Percentiles rank a stretch among this genome's conserved stretches.
These are phyloP conservation scores for Ballota nigra DNA, from an alignment of 257 asterid species.

Conservation along the genomic window DNA sequence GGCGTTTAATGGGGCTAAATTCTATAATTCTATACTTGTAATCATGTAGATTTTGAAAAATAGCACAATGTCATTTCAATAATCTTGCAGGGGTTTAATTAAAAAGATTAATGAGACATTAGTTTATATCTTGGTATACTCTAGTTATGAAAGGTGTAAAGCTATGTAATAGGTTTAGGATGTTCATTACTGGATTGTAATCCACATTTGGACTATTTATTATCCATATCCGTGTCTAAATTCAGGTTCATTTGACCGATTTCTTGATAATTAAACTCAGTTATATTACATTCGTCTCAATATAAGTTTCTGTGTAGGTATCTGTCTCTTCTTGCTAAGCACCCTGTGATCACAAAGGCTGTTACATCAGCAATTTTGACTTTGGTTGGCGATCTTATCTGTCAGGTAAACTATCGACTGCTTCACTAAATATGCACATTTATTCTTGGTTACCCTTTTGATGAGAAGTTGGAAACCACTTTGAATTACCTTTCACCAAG, in stretches of 20 bases:
- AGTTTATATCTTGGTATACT: not conserved
- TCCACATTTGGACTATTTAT: not conserved
- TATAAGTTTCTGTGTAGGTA: conserved; percentile 56
- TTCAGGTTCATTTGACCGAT: not conserved
- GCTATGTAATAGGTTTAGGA: not conserved
- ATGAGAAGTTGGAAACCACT: not conserved
- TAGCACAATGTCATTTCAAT: not conserved
- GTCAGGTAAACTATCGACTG: conserved; percentile 64
- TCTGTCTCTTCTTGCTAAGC: conserved; percentile 71
- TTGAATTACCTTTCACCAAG: conserved; percentile 1
- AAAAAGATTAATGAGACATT: not conserved
- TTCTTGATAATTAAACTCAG: not conserved
- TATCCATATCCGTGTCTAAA: not conserved
- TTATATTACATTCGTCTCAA: conserved; percentile 4
- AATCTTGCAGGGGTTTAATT: not conserved
- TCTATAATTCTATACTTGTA: not conserved
- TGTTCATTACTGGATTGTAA: not conserved
- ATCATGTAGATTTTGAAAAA: not conserved
- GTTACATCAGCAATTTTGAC: conserved; percentile 72
- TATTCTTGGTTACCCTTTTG: not conserved
- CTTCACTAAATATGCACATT: not conserved
- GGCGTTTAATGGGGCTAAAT: not conserved
- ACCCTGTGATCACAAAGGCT: conserved; percentile 87
- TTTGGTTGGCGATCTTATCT: conserved; percentile 71
- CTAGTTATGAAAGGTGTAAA: not conserved